These are phyloP conservation scores for Xerocomellus chrysenteron DNA, from an alignment of 768 basidiomycete species.

Conservation along the genomic window DNA sequence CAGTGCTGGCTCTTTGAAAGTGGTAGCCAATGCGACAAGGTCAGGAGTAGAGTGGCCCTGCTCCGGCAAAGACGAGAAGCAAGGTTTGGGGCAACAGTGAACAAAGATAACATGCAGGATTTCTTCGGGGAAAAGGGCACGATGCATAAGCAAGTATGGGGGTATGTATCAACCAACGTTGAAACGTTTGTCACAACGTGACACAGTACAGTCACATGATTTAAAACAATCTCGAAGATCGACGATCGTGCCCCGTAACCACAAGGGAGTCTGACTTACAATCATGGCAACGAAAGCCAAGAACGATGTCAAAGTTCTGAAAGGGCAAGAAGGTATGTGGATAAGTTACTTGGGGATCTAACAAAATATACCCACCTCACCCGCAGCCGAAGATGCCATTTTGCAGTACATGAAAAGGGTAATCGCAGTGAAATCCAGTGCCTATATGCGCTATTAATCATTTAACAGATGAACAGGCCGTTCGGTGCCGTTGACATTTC, in stretches of 20 bases:
- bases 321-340: conserved; percentile 67
- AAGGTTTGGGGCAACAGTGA: background rate
- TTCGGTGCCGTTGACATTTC: conserved; percentile 91
- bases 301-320: conserved; percentile 57
- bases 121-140: background rate
- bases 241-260: too few species aligned
- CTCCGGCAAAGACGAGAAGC: background rate
- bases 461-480: conserved; percentile 82
- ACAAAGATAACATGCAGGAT: background rate
- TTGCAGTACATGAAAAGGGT: conserved; percentile 80
- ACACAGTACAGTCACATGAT: too few species aligned
- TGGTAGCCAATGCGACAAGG: background rate
- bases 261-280: background rate
- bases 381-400: conserved; percentile 68
- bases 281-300: conserved; percentile 51
- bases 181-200: too few species aligned
- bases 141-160: background rate
- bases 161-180: too few species aligned
- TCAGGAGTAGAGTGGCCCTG: background rate
- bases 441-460: conserved; percentile 5
- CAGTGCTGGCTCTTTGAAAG: background rate
- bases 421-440: background rate
- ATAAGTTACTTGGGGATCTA: background rate
- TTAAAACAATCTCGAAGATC: too few species aligned
- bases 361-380: background rate